Evolutionary conservation across 2,329 filamentous ascomycete genomes (phyloP), one percentile per base, ranked within the genome.

Genomic region (Tolypocladium paradoxum): DNA sequence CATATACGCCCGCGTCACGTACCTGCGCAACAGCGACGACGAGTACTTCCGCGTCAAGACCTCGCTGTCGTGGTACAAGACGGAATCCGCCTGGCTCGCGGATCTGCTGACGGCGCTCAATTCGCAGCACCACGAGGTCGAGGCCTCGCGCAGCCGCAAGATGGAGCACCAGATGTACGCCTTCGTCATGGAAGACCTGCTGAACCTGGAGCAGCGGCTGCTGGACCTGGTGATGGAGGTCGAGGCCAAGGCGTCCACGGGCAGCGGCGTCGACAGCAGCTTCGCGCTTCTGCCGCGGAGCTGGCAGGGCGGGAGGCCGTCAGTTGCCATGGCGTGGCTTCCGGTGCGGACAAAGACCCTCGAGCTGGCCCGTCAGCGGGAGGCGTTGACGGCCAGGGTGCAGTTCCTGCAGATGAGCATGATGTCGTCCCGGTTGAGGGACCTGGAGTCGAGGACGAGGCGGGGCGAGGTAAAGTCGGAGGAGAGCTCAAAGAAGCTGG

Each of bases 371-470:
- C 65, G 72, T 29, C 72, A 76, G 64, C 67, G 74, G 48, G 73
- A 76, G 51, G 68, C 70, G 3, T 57, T 75, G 58, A 74, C 72
- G 2, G 67, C 66, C 8, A 65, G 73, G 37, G 73, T 77, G 40
- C 67, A 75, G 48, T 77, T 76, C 57, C 68, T 73, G 53, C 73
- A 77, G 60, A 73, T 73, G 66, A 74, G 71, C 63, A 72, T 76
- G 67, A 69, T 76, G 33, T 70, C 72, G 46, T 74, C 73, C 64
- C 62, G 66, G 50, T 61, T 72, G 50, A 57, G 66, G 11, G 65
- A 70, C 36, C 60, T 73, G 11, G 70, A 73, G 57, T 58, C 58
- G 27, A 61, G 61, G 49, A 64, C 63, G 9, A 64, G 60, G 33
- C 60, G 59, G 60, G 60, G 60, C n/a, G 66, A 68, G 51, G 55